Conservation (phyloP, 176 grass and related monocot genomes). For the Eragrostis curvula region DNA sequence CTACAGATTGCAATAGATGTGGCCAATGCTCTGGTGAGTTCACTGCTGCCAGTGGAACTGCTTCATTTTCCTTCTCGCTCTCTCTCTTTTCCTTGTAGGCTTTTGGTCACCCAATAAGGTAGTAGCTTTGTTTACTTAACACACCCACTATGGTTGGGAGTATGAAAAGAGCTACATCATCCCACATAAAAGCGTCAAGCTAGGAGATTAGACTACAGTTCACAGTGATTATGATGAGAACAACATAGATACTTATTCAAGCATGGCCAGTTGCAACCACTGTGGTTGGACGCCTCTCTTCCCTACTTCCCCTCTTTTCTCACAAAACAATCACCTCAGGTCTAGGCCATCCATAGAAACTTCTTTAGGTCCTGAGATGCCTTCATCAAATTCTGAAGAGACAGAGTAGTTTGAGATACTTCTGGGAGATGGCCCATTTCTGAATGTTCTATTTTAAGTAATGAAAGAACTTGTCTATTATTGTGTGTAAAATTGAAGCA, state of each 20-base stretch:
- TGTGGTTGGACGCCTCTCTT: background rate
- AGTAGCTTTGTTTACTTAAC: background rate
- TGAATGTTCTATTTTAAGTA: slow-evolving; percentile 3
- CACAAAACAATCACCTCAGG: background rate
- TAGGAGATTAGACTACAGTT: slow-evolving; percentile 52
- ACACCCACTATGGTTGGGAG: background rate
- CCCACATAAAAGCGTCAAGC: slow-evolving; percentile 33
- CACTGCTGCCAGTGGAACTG: background rate
- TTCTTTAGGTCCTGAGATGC: background rate
- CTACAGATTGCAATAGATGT: slow-evolving; percentile 90
- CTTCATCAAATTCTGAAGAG: background rate
- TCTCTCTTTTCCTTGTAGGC: background rate
- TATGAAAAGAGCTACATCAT: slow-evolving; percentile 23
- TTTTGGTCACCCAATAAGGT: background rate
- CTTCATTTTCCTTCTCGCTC: background rate
- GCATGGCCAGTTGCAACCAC: background rate
- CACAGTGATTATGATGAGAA: slow-evolving; percentile 9
- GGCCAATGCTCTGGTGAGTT: slow-evolving; percentile 92
- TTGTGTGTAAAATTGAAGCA: slow-evolving; percentile 26
- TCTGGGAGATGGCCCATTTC: background rate
- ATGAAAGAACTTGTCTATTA: background rate
- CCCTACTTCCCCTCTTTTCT: background rate
- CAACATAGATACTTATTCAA: background rate
- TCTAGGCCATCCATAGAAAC: background rate
- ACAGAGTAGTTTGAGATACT: background rate